Conservation (phyloP, 2,329 filamentous ascomycete genomes). For the Cladosporium sp. region DNA sequence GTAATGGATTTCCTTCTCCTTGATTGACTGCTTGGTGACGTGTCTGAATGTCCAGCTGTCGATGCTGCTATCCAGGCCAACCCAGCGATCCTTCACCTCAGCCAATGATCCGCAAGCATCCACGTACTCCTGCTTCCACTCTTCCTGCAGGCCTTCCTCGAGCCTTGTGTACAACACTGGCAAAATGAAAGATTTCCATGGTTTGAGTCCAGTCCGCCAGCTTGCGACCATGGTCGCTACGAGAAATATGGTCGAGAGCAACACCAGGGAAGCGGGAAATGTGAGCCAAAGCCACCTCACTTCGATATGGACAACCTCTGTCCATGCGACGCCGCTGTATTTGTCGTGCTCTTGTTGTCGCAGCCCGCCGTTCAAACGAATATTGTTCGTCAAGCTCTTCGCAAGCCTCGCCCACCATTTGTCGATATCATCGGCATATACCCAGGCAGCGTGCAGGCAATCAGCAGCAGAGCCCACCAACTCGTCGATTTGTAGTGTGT, state of each 20-base stretch:
- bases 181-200: constrained; percentile 6
- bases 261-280: neutral
- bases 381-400: constrained; percentile 10
- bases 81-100: constrained; percentile 3
- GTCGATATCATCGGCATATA: constrained; percentile 1
- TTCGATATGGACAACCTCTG: neutral
- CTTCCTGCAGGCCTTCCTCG: constrained; percentile 5
- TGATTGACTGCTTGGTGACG: neutral
- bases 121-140: constrained; percentile 1
- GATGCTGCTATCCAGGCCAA: neutral
- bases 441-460: constrained; percentile 6
- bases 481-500: neutral
- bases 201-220: neutral
- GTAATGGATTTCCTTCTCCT: neutral
- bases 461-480: neutral
- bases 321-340: constrained; percentile 2
- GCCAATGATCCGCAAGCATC: neutral
- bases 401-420: constrained; percentile 8
- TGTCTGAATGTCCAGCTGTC: neutral
- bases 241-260: neutral
- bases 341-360: neutral
- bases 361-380: neutral
- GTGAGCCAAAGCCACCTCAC: constrained; percentile 10
- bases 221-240: constrained; percentile 7
- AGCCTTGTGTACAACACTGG: constrained; percentile 4